Conservation (phyloP, 306 rosid species). For the Senna siamea region DNA sequence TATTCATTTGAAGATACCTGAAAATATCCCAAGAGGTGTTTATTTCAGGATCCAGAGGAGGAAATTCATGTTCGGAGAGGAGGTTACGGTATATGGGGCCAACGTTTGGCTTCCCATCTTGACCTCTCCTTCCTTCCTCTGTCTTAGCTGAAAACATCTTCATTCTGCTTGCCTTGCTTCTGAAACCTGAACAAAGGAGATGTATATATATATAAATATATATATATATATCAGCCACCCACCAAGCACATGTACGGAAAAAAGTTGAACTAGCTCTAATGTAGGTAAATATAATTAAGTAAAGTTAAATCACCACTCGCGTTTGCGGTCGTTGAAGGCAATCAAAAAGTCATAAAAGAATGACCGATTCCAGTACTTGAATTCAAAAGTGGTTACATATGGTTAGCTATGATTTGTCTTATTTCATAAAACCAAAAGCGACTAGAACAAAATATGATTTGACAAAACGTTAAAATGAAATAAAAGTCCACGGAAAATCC, state of each 20-base stretch:
- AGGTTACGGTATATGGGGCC: slow-evolving; percentile 87
- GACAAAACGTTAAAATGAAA: too few species aligned
- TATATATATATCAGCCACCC: too few species aligned
- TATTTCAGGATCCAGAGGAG: slow-evolving; percentile 65
- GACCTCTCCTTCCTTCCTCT: slow-evolving; percentile 82
- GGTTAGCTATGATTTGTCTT: background rate
- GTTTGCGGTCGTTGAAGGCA: background rate
- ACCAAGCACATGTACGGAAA: too few species aligned
- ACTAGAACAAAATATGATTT: background rate
- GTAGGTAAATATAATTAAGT: background rate
- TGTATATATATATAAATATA: too few species aligned
- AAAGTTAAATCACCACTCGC: background rate
- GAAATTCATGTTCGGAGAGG: slow-evolving; percentile 56
- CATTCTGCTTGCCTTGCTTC: slow-evolving; percentile 41
- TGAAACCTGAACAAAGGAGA: slow-evolving; percentile 45
- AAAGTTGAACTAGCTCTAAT: too few species aligned
- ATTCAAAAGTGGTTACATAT: background rate
- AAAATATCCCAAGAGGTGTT: slow-evolving; percentile 82
- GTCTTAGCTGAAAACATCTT: slow-evolving; percentile 66
- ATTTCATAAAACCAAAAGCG: background rate
- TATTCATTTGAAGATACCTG: slow-evolving; percentile 46
- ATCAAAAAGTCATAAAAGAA: background rate
- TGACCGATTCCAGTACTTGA: too few species aligned
- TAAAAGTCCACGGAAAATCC: too few species aligned
- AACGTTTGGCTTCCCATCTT: slow-evolving; percentile 65